Base-by-base conservation (phyloP, 1,284 basidiomycete genomes). In the Papiliotrema laurentii region DNA sequence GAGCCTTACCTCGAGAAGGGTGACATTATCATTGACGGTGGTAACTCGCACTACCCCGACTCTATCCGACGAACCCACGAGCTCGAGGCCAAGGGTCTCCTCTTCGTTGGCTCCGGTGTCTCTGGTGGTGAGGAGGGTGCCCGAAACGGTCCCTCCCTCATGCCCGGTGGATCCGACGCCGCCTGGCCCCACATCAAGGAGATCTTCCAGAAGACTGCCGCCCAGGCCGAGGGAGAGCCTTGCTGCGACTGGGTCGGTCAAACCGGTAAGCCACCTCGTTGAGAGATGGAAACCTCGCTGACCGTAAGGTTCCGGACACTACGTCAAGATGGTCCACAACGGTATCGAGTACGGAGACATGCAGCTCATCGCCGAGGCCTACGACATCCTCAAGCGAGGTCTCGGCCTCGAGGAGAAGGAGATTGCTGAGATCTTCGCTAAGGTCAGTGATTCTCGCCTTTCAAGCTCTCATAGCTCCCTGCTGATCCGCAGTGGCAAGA, bases 171-270 rank as follows among this genome's bases (percentile, higher is more conserved):
- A 67, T 91, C 88, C 40, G 74, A 84, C 48, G 89, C 83, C 60
- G 96, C 96, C 28, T 99, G 96, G 96, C 89, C 91, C 37, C 79
- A 81, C 64, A 97, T 98, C 79, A 94, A 97, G 81, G 84, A 90
- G 58, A 99, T 99, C 71, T 97, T 98, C 85, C 96, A 99, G 79
- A 89, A 89, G 76, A 88, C 91, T 45, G 84, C 96, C 60, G 96
- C 96, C 54, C 91, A 98, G 75, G 90, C 88, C 59, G 82, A 92
- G 52, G 91, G 91, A 60, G 89, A 93, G 73, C 92, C 96, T 44
- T 98, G 96, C 82, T 97, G 94, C 75, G 96, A 98, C 80, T 99
- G 96, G 96, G 93, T 99, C 71, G 96, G 96, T 49, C 86, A 90
- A 75, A 87, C 84, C 57, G 96, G 94, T 63, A 81, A 44, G 58